Base-by-base conservation (phyloP, 495 filamentous ascomycete genomes). In the Annulohypoxylon stygium region DNA sequence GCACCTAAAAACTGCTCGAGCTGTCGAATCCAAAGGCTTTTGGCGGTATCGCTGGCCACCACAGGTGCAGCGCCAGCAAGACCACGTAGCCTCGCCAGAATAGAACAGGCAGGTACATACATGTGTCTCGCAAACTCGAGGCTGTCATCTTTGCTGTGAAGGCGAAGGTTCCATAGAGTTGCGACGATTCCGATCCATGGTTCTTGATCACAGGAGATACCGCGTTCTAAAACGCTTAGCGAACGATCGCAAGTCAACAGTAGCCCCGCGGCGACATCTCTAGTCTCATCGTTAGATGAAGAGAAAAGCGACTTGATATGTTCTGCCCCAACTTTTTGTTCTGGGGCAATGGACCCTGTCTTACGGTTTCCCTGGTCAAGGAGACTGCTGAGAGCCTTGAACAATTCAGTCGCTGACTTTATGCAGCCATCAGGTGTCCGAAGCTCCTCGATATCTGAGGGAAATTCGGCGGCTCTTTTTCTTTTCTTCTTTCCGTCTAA, bases 1-100 rank as follows among this genome's bases (percentile, higher is more conserved):
- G 86, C 85, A n/a, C 88, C 86, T 60, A 94, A 75, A 18, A 94
- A 83, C 1, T 85, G 85, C 65, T 93, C 89, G 3, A 97, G 75
- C 53, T 83, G 75, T 57, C 71, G 59, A 34, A 72, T 41, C 83
- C 83, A 83, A 4, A 68, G 75, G 12, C 75, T 63, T 57, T 69
- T 76, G 7, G 76, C 62, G 1, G 64, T 50, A 51, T 62, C n/a
- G 10, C 60, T 65, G 30, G 61, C 50, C 23, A 67, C 11, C 16
- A 0, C 23, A 74, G 61, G 23, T 26, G 53, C 45, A 9, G 68
- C 66, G 11, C 47, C 69, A 11, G 71, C 58, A 26, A 81, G 59
- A 10, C 76, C 74, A 4, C 75, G 77, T n/a, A 85, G 16, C 36
- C 78, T 82, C 8, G 77, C 76, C 3, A 84, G 61, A 11, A 85